Evolutionary conservation across 345 rosid genomes (phyloP), one percentile per base, ranked within the genome.

Genomic region (Lenwebbia sp.): DNA sequence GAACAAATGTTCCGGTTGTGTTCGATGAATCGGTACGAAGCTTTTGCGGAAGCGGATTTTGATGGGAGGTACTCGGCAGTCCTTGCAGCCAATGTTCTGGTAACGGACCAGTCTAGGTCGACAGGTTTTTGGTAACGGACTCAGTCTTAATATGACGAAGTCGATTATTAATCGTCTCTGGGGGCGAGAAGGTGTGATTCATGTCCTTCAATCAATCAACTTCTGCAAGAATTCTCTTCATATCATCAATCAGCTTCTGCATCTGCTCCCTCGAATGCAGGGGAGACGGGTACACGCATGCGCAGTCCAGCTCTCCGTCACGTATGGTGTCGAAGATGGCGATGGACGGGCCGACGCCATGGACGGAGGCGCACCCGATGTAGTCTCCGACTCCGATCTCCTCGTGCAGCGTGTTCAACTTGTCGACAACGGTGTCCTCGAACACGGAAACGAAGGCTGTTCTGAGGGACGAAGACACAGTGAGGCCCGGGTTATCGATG

Each of bases 201-300:
- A 30, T 65, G 76, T 65, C 3, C 47, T n/a, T 28, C 41, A 19
- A 62, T 37, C 15, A 2, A 40, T 75, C 86, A 41, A 74, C 52
- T 51, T 86, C 92, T 62, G 88, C 86, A 83, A 94, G 94, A 90
- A 94, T 89, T 40, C 86, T 83, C 90, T 92, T 94, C 93, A 93
- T 91, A 52, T 88, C 75, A 84, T 91, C 92, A 82, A 93, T 82
- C 87, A 96, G 54, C 70, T 83, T 88, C 47, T 85, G 86, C 92
- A 96, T 94, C 85, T 95, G 98, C 60, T 94, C 94, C 89, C 98
- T 93, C 4, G 96, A 94, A 88, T 96, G 98, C 92, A 95, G 82
- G 4, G 98, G 99, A 6, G 90, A 88, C 4, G 98, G 98, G 87
- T 92, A 95, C 85, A 93, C 98, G 74, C 93, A 94, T 0, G 93